Evolutionary conservation across 1,284 basidiomycete genomes (phyloP), one percentile per base, ranked within the genome.

Genomic region (Bondarzewia mesenterica): DNA sequence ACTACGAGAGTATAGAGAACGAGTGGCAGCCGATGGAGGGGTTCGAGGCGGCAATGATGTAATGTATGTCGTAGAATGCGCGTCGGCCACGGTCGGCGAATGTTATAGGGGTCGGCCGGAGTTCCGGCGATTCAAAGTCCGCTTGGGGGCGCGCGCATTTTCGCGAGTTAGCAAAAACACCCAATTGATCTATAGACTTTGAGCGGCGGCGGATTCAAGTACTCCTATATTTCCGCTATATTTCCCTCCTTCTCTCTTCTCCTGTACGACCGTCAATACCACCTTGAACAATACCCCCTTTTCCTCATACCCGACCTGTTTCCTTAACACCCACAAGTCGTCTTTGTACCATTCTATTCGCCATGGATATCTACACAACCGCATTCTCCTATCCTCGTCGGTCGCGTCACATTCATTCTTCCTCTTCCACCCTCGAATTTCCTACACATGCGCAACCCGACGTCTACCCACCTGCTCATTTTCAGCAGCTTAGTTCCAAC

Each of bases 331-430:
- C 32, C 16, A 20, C 60, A n/a, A n/a, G 58, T 50, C 52, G 53
- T 55, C 52, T 53, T 59, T 57, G 48, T 60, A 61, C 59, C 32
- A 60, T 59, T 61, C 54, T 57, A 52, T 22, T 15, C 38, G 47
- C 56, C 63, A 93, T 93, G 92, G 92, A 94, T 66, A 81, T 93
- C 63, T 94, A 93, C 78, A 89, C 91, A 48, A 90, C 89, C 57
- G 89, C 91, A 62, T 91, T 92, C 74, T 85, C 82, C 60, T 85
- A 89, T 70, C 89, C 89, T 58, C 85, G 86, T 71, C 74, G 81
- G 63, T 75, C 81, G 64, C 81, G 80, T 63, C 75, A 79, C 67
- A 67, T 74, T 69, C 77, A 77, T 67, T 78, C 80, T 49, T 69
- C 77, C 47, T 67, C 78, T 56, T 77, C 78, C 53, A 75, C 80